A percentile compares a stretch with the other conserved stretches of the same genome.
phyloP scores from a whole-genome alignment of 768 basidiomycete species.

The Suillus sp. region DNA sequence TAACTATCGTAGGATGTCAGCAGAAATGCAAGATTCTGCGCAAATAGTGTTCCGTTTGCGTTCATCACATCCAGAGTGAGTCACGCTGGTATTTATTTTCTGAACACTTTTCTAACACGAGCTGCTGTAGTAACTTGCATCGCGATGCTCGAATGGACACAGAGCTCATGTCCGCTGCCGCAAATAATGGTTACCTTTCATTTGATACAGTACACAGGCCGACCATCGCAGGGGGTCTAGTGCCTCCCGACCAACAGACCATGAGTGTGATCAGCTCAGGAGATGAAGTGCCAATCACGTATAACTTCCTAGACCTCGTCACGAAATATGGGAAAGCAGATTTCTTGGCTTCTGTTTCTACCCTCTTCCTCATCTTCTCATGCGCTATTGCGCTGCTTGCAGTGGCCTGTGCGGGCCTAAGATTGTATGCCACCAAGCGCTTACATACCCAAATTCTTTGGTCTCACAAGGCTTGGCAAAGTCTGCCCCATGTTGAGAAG shows the following conservation, averaged over 20 bases:
- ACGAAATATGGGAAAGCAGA: background rate
- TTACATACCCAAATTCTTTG: slow-evolving; percentile 23
- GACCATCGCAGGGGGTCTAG: background rate
- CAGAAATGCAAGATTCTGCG: slow-evolving; percentile 1
- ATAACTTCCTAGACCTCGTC: background rate
- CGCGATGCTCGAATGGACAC: background rate
- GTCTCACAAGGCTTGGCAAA: slow-evolving; percentile 26
- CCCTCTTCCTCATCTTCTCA: slow-evolving; percentile 26
- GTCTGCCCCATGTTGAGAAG: slow-evolving; percentile 24
- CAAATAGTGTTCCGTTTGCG: background rate
- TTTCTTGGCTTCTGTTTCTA: slow-evolving; percentile 2
- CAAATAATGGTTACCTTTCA: background rate
- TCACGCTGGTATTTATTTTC: background rate
- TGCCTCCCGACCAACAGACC: background rate
- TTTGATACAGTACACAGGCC: background rate
- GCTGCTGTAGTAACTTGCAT: background rate
- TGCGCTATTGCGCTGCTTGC: slow-evolving; percentile 28
- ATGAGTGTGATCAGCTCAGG: background rate
- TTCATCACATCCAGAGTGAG: slow-evolving; percentile 1
- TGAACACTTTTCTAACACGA: background rate
- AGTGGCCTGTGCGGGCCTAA: slow-evolving; percentile 24
- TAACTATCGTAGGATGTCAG: background rate
- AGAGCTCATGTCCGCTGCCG: background rate
- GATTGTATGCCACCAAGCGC: slow-evolving; percentile 25
- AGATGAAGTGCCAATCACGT: background rate